phyloP scores from a whole-genome alignment of 768 basidiomycete species.

The Sporobolomyces phaffii region DNA sequence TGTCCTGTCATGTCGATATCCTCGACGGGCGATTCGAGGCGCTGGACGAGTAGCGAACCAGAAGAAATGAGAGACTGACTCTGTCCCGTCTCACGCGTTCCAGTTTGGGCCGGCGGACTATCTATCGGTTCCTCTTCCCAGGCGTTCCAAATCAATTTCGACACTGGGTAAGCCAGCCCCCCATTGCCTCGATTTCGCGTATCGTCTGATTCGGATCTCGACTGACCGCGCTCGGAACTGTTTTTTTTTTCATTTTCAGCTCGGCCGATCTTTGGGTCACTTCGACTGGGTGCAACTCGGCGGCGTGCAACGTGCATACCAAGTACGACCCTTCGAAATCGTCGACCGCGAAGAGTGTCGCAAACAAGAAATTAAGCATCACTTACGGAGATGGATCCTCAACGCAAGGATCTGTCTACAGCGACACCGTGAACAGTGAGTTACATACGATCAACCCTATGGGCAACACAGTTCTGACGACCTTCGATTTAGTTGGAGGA shows the following conservation, averaged over 20 bases:
- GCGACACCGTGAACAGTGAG: slow-evolving; percentile 49
- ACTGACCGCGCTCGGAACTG: neutral
- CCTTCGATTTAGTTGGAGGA: slow-evolving; percentile 50
- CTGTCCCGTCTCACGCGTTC: neutral
- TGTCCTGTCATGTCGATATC: too few relatives aligned
- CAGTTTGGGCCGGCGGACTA: slow-evolving; percentile 22
- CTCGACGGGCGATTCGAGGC: neutral
- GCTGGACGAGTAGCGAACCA: neutral
- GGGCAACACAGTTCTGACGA: too few relatives aligned
- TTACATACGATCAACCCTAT: too few relatives aligned
- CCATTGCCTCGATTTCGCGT: neutral
- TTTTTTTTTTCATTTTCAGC: neutral
- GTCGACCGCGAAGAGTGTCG: slow-evolving; percentile 47
- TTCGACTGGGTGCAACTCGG: slow-evolving; percentile 29
- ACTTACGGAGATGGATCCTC: slow-evolving; percentile 54
- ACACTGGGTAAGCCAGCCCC: slow-evolving; percentile 27
- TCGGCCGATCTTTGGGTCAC: slow-evolving; percentile 41
- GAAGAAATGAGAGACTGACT: neutral
- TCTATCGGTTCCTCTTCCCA: slow-evolving; percentile 20
- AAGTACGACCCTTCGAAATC: slow-evolving; percentile 46
- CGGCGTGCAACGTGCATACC: slow-evolving; percentile 46
- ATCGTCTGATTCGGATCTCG: neutral
- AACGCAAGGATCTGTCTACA: slow-evolving; percentile 51
- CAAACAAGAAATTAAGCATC: slow-evolving; percentile 47
- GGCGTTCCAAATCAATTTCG: slow-evolving; percentile 28